Evolutionary conservation across 305 asterid genomes (phyloP).

Genomic region (Rubia occidens): DNA sequence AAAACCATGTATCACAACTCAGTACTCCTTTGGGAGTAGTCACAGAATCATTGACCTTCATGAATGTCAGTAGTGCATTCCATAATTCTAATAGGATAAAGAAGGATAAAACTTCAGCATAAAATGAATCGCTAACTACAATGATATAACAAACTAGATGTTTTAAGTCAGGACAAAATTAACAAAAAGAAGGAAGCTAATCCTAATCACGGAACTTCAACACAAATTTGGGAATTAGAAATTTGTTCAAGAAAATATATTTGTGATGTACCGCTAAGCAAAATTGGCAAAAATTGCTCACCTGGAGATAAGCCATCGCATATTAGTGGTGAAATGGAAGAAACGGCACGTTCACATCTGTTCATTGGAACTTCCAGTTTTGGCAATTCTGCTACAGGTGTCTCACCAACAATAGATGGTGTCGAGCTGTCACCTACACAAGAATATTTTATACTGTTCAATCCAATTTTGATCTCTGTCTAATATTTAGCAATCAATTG

Average conservation of each 20-base stretch:
- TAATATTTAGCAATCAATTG: not conserved
- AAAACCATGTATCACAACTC: not conserved
- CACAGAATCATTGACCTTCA: not conserved
- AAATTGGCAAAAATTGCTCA: conserved; percentile 20
- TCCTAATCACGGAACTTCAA: not conserved
- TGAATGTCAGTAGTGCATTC: not conserved
- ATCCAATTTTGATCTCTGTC: not conserved
- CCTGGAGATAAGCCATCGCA: conserved; percentile 29
- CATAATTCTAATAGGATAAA: not conserved
- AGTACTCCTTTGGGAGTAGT: not conserved
- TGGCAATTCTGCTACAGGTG: conserved; percentile 44
- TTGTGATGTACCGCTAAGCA: not conserved
- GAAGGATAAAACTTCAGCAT: not conserved
- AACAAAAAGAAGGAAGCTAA: not conserved
- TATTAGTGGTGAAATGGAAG: conserved; percentile 17
- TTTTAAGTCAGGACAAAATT: not conserved
- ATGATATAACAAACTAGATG: not conserved
- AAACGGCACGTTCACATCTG: conserved; percentile 21
- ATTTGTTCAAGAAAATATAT: not conserved
- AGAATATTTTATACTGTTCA: conserved; percentile 14
- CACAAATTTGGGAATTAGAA: not conserved
- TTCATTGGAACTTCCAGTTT: conserved; percentile 22
- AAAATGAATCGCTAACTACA: not conserved
- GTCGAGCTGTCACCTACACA: conserved; percentile 30
- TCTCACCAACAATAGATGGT: conserved; percentile 46